Evolutionary conservation across 805 yeast species (phyloP).

Genomic region (Danielia oregonensis): DNA sequence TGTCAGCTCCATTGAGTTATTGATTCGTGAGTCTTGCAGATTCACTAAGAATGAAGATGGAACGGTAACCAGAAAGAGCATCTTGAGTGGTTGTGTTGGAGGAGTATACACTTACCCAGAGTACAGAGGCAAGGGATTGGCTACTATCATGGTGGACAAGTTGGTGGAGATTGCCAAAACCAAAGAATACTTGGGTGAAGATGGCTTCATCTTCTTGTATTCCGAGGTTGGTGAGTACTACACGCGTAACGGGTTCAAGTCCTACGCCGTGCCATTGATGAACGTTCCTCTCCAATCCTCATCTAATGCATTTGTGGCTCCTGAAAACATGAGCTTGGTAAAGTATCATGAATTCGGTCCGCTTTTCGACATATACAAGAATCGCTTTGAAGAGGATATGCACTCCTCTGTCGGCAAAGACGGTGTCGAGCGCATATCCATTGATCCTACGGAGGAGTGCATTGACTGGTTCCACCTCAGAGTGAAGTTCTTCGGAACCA

Average conservation of each 20-base stretch:
- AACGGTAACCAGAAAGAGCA: constrained; percentile 14
- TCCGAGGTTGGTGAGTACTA: constrained; percentile 45
- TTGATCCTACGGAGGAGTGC: constrained; percentile 23
- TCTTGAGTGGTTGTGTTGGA: constrained; percentile 37
- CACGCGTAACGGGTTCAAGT: constrained; percentile 33
- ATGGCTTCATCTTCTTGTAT: constrained; percentile 36
- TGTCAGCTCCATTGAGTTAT: constrained; percentile 34
- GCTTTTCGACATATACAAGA: constrained; percentile 18
- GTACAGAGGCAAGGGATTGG: constrained; percentile 36
- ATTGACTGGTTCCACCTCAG: constrained; percentile 44
- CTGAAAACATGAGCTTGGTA: constrained; percentile 15
- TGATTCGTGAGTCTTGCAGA: constrained; percentile 28
- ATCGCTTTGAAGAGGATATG: constrained; percentile 19
- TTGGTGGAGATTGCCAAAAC: constrained; percentile 23
- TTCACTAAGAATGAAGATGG: constrained; percentile 14
- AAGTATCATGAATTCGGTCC: constrained; percentile 29
- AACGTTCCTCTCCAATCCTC: constrained; percentile 17
- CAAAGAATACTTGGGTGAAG: constrained; percentile 20
- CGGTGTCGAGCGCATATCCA: constrained; percentile 27
- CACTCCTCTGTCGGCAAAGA: constrained; percentile 21
- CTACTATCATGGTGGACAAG: constrained; percentile 36
- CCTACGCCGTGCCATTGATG: constrained; percentile 33
- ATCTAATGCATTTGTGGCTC: not conserved
- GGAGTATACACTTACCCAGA: constrained; percentile 39
- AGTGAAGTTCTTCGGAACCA: constrained; percentile 26